A percentile compares a stretch with the other conserved stretches of the same genome.
Evolutionary conservation across 169 alveolate species (phyloP).

Genomic region (Plasmodium billcollinsi): DNA sequence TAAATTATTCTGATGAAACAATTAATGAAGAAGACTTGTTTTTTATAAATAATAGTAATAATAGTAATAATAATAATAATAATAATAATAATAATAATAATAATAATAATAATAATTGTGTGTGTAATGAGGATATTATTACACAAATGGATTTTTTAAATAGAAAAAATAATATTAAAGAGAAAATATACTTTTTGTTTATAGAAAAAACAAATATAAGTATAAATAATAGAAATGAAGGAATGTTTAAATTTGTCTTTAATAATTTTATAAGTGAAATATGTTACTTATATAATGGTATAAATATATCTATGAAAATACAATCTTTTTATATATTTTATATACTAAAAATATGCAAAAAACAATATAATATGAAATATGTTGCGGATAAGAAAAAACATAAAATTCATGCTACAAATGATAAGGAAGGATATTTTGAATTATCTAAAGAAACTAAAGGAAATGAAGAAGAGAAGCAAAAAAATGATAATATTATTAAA

Average conservation of each 20-base stretch:
- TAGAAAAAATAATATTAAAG: neutral
- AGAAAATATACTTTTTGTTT: conserved; percentile 27
- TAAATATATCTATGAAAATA: conserved; percentile 45
- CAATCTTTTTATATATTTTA: conserved; percentile 49
- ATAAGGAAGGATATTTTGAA: neutral
- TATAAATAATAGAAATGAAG: conserved; percentile 51
- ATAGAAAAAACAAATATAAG: conserved; percentile 28
- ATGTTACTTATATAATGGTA: neutral
- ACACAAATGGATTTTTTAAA: neutral
- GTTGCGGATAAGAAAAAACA: neutral
- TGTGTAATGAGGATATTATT: neutral
- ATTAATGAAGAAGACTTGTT: conserved; percentile 24
- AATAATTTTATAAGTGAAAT: conserved; percentile 49
- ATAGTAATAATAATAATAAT: too few species aligned
- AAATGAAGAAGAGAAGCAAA: neutral
- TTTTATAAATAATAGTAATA: neutral
- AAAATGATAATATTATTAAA: neutral
- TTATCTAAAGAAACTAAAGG: neutral
- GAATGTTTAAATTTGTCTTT: conserved; percentile 38
- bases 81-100: neutral
- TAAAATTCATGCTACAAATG: neutral
- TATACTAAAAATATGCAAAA: conserved; percentile 10
- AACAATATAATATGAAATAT: neutral
- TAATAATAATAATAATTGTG: neutral
- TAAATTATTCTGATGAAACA: neutral